A percentile compares a stretch with the other conserved stretches of the same genome.
Conservation (phyloP, 805 yeast species). For the Ogataea naganishii region DNA sequence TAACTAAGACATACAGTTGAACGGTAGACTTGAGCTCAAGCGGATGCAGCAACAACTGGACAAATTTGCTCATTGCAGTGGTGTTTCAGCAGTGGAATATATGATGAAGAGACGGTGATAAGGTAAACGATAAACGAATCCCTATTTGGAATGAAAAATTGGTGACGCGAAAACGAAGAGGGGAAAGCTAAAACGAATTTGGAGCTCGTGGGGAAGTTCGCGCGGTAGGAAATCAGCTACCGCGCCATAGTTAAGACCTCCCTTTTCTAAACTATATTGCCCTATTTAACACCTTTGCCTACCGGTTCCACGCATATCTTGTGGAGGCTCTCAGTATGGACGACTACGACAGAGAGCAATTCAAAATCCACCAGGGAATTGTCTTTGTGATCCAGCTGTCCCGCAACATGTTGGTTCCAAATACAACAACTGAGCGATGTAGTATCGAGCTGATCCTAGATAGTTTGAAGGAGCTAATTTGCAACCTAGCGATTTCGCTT, state of each 20-base stretch:
- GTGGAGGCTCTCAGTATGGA: constrained; percentile 1
- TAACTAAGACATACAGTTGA: constrained; percentile 48
- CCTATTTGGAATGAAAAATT: too few species aligned
- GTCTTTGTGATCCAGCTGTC: constrained; percentile 56
- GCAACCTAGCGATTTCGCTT: constrained; percentile 53
- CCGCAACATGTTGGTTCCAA: constrained; percentile 31
- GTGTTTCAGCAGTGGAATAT: too few species aligned
- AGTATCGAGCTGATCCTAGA: constrained; percentile 45
- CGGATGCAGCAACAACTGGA: constrained; percentile 61
- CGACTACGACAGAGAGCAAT: constrained; percentile 21
- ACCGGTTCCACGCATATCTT: too few species aligned
- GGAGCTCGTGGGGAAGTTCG: too few species aligned
- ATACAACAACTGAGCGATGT: constrained; percentile 19
- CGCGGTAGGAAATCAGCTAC: too few species aligned
- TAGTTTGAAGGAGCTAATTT: constrained; percentile 52
- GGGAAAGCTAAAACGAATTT: too few species aligned
- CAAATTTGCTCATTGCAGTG: constrained; percentile 59
- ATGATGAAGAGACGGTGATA: too few species aligned
- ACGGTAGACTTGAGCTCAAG: constrained; percentile 59
- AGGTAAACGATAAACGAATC: too few species aligned
- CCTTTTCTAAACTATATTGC: too few species aligned
- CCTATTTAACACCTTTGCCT: too few species aligned
- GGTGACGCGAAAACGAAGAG: too few species aligned
- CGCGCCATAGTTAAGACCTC: too few species aligned
- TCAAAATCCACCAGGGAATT: constrained; percentile 54